Evolutionary conservation across 2,329 filamentous ascomycete species (phyloP), one percentile per base, ranked within the genome.

Genomic region (Xylaria sp.): DNA sequence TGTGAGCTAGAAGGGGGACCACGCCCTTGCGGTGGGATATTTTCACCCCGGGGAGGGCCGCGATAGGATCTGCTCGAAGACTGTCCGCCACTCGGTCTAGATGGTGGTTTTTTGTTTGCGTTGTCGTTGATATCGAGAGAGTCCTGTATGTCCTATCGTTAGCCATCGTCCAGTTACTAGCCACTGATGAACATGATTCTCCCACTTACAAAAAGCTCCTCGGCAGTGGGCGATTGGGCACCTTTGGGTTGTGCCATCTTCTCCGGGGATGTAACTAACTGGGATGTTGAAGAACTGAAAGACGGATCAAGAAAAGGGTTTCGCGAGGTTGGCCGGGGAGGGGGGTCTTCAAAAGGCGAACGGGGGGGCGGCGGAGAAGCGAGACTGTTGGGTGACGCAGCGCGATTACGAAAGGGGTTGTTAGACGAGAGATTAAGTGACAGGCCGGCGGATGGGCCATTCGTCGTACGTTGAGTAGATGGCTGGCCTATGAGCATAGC

Each of bases 371-470:
- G 81, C 21, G 79, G 81, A 76, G 75, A 77, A 71, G 75, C 82
- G 75, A 77, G 75, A 72, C 69, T 77, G 69, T 72, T 78, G 77
- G 87, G 90, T 71, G 91, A 92, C 45, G 85, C 83, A 71, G 90
- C 88, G 76, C 90, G 89, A 80, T 93, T 93, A 83, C 92, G 90
- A 76, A 89, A 94, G 70, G 92, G 92, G 78, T 94, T 94, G 85
- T 94, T 94, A 79, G 92, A 94, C 79, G 90, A 90, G 76, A 94
- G 87, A 80, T 89, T 91, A 79, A 91, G 82, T 63, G 86, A 83
- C 77, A 91, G 83, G 73, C 84, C 85, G 72, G 85, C 79, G 74
- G 86, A 24, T 32, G 57, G 58, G 30, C 50, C 62, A 64, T 64
- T 68, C 34, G 70, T 60, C 19, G 64, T 86, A 72, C 82, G 84